Percentiles rank a stretch among this genome's conserved stretches.
phyloP scores from a whole-genome alignment of 179 eudicot species.

The Spergularia azorica region DNA sequence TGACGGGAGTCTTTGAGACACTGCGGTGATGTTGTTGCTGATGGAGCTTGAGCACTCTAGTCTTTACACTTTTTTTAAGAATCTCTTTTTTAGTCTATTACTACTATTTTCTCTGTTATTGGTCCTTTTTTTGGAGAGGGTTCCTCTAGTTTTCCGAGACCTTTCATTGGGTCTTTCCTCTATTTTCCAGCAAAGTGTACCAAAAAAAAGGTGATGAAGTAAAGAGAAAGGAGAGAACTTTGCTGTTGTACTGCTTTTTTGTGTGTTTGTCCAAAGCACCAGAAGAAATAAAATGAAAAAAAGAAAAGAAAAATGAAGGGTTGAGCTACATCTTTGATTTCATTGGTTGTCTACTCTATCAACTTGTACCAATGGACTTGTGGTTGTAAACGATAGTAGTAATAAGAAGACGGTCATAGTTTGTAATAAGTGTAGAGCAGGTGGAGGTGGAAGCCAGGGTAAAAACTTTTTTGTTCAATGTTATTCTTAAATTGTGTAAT shows the following conservation, averaged over 20 bases:
- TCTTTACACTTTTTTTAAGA: background rate
- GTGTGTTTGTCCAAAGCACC: slow-evolving; percentile 26
- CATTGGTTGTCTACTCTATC: slow-evolving; percentile 1
- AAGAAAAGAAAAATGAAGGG: slow-evolving; percentile 27
- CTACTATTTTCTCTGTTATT: background rate
- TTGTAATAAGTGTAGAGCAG: too few relatives aligned
- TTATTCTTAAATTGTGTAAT: too few relatives aligned
- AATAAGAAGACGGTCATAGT: background rate
- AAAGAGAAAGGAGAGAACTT: slow-evolving; percentile 3
- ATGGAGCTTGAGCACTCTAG: slow-evolving; percentile 10
- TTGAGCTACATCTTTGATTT: slow-evolving; percentile 16
- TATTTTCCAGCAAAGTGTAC: slow-evolving; percentile 31
- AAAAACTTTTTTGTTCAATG: too few relatives aligned
- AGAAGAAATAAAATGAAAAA: background rate
- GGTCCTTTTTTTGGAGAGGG: slow-evolving; percentile 15
- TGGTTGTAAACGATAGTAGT: background rate
- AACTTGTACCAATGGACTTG: slow-evolving; percentile 11
- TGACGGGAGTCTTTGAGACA: too few relatives aligned
- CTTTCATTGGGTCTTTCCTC: slow-evolving; percentile 15
- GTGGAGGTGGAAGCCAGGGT: too few relatives aligned
- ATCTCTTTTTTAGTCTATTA: slow-evolving; percentile 13
- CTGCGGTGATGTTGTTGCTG: background rate
- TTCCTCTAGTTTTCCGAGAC: slow-evolving; percentile 21
- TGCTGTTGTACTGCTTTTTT: slow-evolving; percentile 25
- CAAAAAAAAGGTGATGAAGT: background rate